These are phyloP conservation scores for Ogataea paraovalis DNA, from an alignment of 805 yeast species.

Conservation along the genomic window DNA sequence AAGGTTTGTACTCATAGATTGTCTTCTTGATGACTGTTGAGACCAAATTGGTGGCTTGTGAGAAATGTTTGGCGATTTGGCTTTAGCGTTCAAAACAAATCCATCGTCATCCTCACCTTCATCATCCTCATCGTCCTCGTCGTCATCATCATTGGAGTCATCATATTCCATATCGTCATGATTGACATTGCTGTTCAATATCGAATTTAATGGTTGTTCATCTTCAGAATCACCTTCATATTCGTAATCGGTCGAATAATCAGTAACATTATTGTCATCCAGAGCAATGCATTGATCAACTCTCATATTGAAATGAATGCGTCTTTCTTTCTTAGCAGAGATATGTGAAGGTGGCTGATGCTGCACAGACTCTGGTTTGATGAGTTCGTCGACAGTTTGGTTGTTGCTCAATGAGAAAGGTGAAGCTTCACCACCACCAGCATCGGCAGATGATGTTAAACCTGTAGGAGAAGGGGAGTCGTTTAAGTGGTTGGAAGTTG, in stretches of 20 bases:
- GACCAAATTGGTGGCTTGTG: conserved; percentile 26
- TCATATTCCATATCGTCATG: conserved; percentile 25
- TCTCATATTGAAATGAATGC: conserved; percentile 87
- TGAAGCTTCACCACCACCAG: conserved; percentile 9
- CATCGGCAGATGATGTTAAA: conserved; percentile 8
- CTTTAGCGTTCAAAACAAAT: conserved; percentile 20
- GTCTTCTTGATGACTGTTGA: conserved; percentile 9
- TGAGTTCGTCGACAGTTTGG: conserved; percentile 12
- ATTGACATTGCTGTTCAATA: conserved; percentile 1
- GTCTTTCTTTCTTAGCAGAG: conserved; percentile 45
- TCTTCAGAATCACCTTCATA: conserved; percentile 24
- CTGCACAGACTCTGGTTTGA: conserved; percentile 1
- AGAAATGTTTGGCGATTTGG: conserved; percentile 19
- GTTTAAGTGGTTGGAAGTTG: conserved; percentile 17
- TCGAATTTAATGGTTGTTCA: conserved; percentile 14
- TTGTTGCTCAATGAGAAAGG: conserved; percentile 20
- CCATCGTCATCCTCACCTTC: conserved; percentile 27
- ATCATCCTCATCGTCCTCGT: conserved; percentile 22
- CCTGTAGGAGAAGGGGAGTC: conserved; percentile 17
- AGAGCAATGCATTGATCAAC: conserved; percentile 93
- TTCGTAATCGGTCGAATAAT: conserved; percentile 23
- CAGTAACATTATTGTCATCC: conserved; percentile 31
- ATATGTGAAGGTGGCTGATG: conserved; percentile 1
- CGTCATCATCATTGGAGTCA: conserved; percentile 18
- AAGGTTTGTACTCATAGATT: conserved; percentile 4